A percentile compares a stretch with the other conserved stretches of the same genome.
These are phyloP conservation scores for Talaromyces marneffei DNA, from an alignment of 2,329 filamentous ascomycete species.

Conservation along the genomic window DNA sequence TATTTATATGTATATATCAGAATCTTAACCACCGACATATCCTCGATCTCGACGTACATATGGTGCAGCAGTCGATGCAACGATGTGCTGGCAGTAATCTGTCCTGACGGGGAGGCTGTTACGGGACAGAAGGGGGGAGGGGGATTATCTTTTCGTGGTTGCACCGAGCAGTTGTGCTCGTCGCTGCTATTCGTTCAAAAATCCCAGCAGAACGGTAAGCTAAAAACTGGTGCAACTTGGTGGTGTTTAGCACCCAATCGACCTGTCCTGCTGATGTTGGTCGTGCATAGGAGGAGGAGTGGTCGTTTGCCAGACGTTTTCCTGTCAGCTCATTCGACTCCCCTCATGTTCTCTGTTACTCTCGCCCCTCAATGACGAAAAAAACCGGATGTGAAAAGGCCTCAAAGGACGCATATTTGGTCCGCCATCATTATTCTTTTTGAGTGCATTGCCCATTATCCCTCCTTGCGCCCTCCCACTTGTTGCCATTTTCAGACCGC, in stretches of 20 bases:
- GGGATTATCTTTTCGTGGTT: constrained; percentile 10
- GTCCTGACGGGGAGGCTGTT: constrained; percentile 13
- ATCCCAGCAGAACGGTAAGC: constrained; percentile 18
- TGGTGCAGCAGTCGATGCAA: constrained; percentile 15
- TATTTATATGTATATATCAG: background rate
- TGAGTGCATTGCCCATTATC: background rate
- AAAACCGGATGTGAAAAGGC: constrained; percentile 14
- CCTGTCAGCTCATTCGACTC: constrained; percentile 13
- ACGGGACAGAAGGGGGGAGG: constrained; percentile 17
- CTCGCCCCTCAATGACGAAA: constrained; percentile 12
- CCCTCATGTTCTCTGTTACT: constrained; percentile 14
- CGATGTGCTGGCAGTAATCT: constrained; percentile 24
- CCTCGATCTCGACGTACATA: background rate
- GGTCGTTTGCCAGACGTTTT: constrained; percentile 5
- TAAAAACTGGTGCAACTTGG: constrained; percentile 15
- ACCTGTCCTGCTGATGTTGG: constrained; percentile 16
- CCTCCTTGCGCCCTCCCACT: constrained; percentile 2
- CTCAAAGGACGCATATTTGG: constrained; percentile 9
- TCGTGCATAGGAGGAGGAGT: constrained; percentile 8
- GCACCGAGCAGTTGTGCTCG: constrained; percentile 7
- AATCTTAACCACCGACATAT: background rate
- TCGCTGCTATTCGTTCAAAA: constrained; percentile 15
- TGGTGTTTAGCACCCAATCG: constrained; percentile 11
- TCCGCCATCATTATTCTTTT: constrained; percentile 6
- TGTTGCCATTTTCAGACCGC: background rate